A percentile compares a stretch with the other conserved stretches of the same genome.
These are phyloP conservation scores for Infundibulicybe gibba DNA, from an alignment of 768 basidiomycete genomes.

Conservation along the genomic window DNA sequence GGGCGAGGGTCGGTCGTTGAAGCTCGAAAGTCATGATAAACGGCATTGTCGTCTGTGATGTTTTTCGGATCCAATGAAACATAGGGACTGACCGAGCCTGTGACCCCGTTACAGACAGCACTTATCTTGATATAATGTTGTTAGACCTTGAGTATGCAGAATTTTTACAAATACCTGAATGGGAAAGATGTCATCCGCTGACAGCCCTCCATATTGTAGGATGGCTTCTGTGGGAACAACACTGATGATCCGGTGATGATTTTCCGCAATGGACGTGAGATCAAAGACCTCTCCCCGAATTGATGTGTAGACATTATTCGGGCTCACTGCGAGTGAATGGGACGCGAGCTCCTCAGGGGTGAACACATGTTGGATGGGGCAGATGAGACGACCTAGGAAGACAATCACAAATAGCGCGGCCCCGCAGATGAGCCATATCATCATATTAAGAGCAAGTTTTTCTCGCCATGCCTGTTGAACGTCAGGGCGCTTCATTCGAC, in stretches of 20 bases:
- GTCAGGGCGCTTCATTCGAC: slow-evolving; percentile 93
- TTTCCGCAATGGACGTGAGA: slow-evolving; percentile 73
- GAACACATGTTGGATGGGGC: slow-evolving; percentile 88
- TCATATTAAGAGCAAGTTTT: slow-evolving; percentile 82
- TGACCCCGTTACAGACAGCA: too few relatives aligned
- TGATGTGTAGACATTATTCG: slow-evolving; percentile 77
- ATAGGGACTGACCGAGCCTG: too few relatives aligned
- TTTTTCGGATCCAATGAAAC: too few relatives aligned
- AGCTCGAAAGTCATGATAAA: too few relatives aligned
- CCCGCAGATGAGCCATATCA: slow-evolving; percentile 77
- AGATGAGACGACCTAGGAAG: slow-evolving; percentile 80
- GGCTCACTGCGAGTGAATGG: slow-evolving; percentile 50
- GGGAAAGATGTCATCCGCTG: background rate
- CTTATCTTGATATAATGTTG: too few relatives aligned
- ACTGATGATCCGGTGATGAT: slow-evolving; percentile 74
- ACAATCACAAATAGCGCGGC: slow-evolving; percentile 87
- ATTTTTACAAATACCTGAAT: background rate
- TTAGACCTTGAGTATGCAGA: too few relatives aligned
- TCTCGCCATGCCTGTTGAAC: slow-evolving; percentile 92
- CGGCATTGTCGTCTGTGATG: too few relatives aligned
- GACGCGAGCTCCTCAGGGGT: slow-evolving; percentile 61
- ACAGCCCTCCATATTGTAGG: slow-evolving; percentile 70
- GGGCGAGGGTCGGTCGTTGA: too few relatives aligned
- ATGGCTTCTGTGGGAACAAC: slow-evolving; percentile 57
- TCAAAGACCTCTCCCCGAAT: slow-evolving; percentile 86